These are phyloP conservation scores for Irineochytrium annulatum DNA, from an alignment of 192 early-diverging fungal genomes.

Conservation along the genomic window DNA sequence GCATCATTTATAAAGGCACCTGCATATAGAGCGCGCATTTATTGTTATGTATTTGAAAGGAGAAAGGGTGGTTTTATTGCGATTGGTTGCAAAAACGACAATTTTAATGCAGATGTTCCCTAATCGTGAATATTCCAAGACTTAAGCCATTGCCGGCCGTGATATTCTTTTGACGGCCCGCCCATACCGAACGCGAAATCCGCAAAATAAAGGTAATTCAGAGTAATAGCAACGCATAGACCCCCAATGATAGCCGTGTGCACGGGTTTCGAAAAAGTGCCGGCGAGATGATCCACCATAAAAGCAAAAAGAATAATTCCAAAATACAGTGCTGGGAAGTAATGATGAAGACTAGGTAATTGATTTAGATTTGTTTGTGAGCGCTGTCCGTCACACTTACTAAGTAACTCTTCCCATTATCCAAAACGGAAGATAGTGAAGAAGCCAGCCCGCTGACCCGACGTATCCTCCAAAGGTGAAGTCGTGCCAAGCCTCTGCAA, in stretches of 20 bases:
- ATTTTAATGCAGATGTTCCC: too few species aligned
- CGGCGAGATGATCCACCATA: constrained; percentile 66
- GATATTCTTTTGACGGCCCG: constrained; percentile 55
- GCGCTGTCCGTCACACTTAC: constrained; percentile 8
- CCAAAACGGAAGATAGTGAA: constrained; percentile 93
- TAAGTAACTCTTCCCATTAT: constrained; percentile 97
- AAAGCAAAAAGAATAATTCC: constrained; percentile 74
- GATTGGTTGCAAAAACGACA: too few species aligned
- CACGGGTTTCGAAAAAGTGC: constrained; percentile 34
- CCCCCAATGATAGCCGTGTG: constrained; percentile 34
- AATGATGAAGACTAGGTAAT: constrained; percentile 75
- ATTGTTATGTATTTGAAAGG: too few species aligned
- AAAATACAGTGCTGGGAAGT: constrained; percentile 95
- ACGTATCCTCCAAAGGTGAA: constrained; percentile 69
- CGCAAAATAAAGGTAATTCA: constrained; percentile 69
- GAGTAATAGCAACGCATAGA: constrained; percentile 17
- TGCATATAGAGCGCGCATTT: too few species aligned
- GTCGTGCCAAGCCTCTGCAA: constrained; percentile 53
- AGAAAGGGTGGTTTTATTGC: too few species aligned
- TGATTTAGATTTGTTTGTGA: background rate
- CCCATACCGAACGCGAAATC: constrained; percentile 79
- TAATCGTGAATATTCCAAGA: constrained; percentile 68
- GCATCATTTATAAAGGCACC: too few species aligned
- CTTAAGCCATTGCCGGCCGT: constrained; percentile 62
- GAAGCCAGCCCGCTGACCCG: constrained; percentile 78